Conservation (phyloP, 306 rosid species). For the Vigna unguiculata region DNA sequence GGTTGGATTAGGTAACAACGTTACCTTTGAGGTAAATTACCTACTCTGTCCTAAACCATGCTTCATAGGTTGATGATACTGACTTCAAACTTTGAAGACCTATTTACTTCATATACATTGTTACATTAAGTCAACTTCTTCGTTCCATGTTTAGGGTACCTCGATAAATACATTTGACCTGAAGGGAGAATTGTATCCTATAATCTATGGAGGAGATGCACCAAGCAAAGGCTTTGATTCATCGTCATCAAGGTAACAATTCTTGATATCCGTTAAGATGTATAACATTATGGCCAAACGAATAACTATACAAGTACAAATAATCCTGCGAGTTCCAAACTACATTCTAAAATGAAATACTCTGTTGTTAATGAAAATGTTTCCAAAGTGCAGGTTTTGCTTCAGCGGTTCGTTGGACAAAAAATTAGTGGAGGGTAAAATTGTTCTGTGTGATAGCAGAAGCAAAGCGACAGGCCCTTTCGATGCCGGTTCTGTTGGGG, state of each 20-base stretch:
- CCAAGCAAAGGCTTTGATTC: slow-evolving; percentile 19
- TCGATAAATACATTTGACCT: slow-evolving; percentile 49
- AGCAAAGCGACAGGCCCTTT: neutral
- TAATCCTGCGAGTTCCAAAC: neutral
- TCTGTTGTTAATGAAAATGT: slow-evolving; percentile 4
- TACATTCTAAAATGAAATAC: neutral
- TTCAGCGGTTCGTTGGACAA: neutral
- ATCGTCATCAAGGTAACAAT: slow-evolving; percentile 41
- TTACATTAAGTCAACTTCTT: neutral
- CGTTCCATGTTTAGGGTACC: slow-evolving; percentile 41
- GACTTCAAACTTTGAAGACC: neutral
- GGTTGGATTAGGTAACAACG: slow-evolving; percentile 53
- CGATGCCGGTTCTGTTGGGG: slow-evolving; percentile 35
- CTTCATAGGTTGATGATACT: neutral
- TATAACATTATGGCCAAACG: neutral
- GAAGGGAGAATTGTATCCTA: slow-evolving; percentile 30
- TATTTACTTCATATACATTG: neutral
- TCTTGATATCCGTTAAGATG: neutral
- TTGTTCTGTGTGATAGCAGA: slow-evolving; percentile 44
- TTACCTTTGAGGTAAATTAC: slow-evolving; percentile 45
- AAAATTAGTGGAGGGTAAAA: slow-evolving; percentile 46
- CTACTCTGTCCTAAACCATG: neutral
- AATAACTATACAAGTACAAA: neutral
- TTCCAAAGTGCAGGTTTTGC: slow-evolving; percentile 36
- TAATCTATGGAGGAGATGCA: slow-evolving; percentile 47